Base-by-base conservation (phyloP, 805 yeast genomes). In the Peterozyma toletana region DNA sequence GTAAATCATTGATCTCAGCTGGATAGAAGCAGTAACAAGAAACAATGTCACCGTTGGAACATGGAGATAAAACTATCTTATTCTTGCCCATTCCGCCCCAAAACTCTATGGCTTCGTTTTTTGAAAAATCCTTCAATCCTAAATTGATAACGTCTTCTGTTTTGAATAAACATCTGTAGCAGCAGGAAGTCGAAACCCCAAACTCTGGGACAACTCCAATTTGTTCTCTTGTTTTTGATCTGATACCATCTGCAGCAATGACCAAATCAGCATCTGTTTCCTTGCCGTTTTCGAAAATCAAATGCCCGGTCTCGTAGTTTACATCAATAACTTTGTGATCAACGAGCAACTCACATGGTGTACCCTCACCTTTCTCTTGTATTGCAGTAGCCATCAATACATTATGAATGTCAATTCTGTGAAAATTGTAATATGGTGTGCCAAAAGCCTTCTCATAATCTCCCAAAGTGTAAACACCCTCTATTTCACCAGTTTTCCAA, bases 231-330 rank as follows among this genome's bases (percentile, higher is more conserved):
- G 55, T 50, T 13, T 44, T 39, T 5, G 60, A 52, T 38, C 64
- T 42, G 30, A 59, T 58, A 18, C 65, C 65, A 41, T 60, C 65
- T 14, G 64, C 62, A 30, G 60, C 63, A 38, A 60, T 50, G 15
- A 60, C 46, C 45, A 60, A 52, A 41, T 60, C 66, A 34, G 46
- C 60, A 6, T 41, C 35, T 3, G 46, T 45, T n/a, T 38, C 45
- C 6, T 15, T 43, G 1, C 64, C 65, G 40, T 56, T 57, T 37
- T 55, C 60, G 39, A 59, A 56, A n/a, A 33, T 36, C 15, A 58
- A 49, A 45, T 48, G 37, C 44, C 62, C 50, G 44, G 50, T 38
- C 44, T 62, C 41, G 43, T 48, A 45, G 50, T 58, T 48, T 50
- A 59, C 53, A 30, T 45, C 43, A 18, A 48, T 33, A 2, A 54